Conservation (phyloP, 345 rosid genomes). For the Bruguiera gymnorhiza region DNA sequence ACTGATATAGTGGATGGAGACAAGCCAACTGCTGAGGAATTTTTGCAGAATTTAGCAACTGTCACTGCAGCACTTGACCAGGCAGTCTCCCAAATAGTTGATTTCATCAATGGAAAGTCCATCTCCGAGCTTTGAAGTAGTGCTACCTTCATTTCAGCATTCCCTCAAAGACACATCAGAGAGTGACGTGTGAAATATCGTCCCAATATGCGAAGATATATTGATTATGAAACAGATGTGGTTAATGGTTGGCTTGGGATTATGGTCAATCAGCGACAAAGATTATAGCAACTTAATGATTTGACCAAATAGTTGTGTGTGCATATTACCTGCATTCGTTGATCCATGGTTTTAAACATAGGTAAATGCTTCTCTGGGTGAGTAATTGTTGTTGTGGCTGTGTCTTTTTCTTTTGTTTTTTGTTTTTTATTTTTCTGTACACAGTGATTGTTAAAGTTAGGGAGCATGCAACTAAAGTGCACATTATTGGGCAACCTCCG, state of each 20-base stretch:
- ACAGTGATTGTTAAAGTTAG: too few relatives aligned
- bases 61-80: conserved; percentile 62
- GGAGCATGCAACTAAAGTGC: too few relatives aligned
- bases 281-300: not conserved
- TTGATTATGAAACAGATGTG: not conserved
- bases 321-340: not conserved
- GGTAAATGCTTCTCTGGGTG: too few relatives aligned
- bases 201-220: not conserved
- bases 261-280: not conserved
- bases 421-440: too few relatives aligned
- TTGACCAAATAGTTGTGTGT: not conserved
- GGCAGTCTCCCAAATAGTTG: conserved; percentile 49
- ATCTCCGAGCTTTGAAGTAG: conserved; percentile 59
- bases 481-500: too few relatives aligned
- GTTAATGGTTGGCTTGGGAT: conserved; percentile 7
- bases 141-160: not conserved
- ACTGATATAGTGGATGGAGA: conserved; percentile 77
- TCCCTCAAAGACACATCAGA: conserved; percentile 11
- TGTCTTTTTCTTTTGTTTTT: too few relatives aligned
- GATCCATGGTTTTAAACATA: too few relatives aligned
- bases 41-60: conserved; percentile 67
- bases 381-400: too few relatives aligned
- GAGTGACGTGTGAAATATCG: conserved; percentile 6
- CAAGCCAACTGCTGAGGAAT: conserved; percentile 73
- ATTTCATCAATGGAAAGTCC: conserved; percentile 66